These are phyloP conservation scores for Diaporthe vaccinii DNA, from an alignment of 2,329 filamentous ascomycete genomes.

Conservation along the genomic window DNA sequence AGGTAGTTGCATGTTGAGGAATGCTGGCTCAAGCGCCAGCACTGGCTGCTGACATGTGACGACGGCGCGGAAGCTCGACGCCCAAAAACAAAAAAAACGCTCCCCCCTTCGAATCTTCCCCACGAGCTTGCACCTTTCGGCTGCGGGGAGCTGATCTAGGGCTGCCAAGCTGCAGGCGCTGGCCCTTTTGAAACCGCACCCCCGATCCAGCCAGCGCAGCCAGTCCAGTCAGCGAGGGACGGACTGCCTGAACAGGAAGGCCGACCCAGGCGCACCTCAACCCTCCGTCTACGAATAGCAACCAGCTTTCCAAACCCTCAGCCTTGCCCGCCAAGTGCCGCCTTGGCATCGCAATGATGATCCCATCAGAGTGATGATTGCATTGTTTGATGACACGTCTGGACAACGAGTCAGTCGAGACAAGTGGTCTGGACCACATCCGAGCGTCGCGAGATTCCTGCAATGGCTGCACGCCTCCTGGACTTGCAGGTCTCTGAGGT, in stretches of 20 bases:
- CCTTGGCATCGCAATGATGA: constrained; percentile 31
- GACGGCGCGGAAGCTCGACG: constrained; percentile 15
- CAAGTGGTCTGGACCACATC: constrained; percentile 22
- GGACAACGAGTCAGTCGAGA: constrained; percentile 26
- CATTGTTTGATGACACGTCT: constrained; percentile 30
- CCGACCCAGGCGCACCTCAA: constrained; percentile 9
- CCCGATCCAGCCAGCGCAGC: constrained; percentile 20
- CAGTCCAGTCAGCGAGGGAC: constrained; percentile 6
- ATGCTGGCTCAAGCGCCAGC: background rate
- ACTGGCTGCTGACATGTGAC: constrained; percentile 24
- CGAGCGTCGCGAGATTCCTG: constrained; percentile 22
- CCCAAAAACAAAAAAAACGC: constrained; percentile 6
- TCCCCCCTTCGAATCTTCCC: constrained; percentile 25
- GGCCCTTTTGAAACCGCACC: constrained; percentile 34
- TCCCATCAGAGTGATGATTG: constrained; percentile 28
- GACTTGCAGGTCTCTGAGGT: background rate
- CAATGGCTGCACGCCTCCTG: constrained; percentile 12
- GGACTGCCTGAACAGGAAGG: constrained; percentile 29
- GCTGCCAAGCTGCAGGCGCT: constrained; percentile 33
- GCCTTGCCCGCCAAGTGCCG: constrained; percentile 30
- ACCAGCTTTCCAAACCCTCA: constrained; percentile 8
- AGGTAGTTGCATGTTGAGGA: constrained; percentile 9
- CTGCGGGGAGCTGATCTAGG: constrained; percentile 39
- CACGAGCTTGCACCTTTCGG: constrained; percentile 35
- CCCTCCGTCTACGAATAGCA: constrained; percentile 21